These are phyloP conservation scores for Diaporthe citri DNA, from an alignment of 2,329 filamentous ascomycete species.

Conservation along the genomic window DNA sequence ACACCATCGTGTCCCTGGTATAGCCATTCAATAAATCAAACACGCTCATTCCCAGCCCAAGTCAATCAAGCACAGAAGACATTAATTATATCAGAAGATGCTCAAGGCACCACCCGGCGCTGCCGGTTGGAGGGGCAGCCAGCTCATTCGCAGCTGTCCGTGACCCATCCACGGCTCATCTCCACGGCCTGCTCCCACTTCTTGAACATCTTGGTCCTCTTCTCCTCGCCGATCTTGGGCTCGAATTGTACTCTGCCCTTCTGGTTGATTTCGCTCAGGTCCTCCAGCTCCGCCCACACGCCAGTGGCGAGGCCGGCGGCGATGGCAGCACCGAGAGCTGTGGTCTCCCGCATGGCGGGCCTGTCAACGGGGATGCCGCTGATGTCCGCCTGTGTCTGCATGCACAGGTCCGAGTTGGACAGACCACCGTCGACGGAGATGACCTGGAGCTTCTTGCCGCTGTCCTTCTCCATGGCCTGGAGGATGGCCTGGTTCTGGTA, in stretches of 20 bases:
- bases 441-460: slow-evolving; percentile 78
- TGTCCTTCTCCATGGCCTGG: slow-evolving; percentile 91
- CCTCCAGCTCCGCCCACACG: slow-evolving; percentile 81
- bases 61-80: slow-evolving; percentile 4
- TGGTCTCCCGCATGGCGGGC: slow-evolving; percentile 91
- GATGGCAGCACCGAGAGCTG: slow-evolving; percentile 88
- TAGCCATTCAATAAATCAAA: not conserved
- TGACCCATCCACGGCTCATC: slow-evolving; percentile 69
- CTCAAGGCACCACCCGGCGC: not conserved
- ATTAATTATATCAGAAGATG: not conserved
- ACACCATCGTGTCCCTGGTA: slow-evolving; percentile 31
- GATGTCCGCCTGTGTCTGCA: slow-evolving; percentile 92
- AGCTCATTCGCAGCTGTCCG: slow-evolving; percentile 47
- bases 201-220: slow-evolving; percentile 59
- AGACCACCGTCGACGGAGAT: slow-evolving; percentile 91
- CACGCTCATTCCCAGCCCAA: slow-evolving; percentile 18
- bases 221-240: slow-evolving; percentile 68
- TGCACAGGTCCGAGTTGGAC: slow-evolving; percentile 88
- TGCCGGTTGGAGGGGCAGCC: not conserved
- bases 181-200: slow-evolving; percentile 70
- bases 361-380: slow-evolving; percentile 85
- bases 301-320: slow-evolving; percentile 87
- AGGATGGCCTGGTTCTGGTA: slow-evolving; percentile 94
- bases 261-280: slow-evolving; percentile 80
- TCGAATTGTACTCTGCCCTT: slow-evolving; percentile 77